Evolutionary conservation across 495 filamentous ascomycete genomes (phyloP), one percentile per base, ranked within the genome.

Genomic region (Aspergillus biplanus): DNA sequence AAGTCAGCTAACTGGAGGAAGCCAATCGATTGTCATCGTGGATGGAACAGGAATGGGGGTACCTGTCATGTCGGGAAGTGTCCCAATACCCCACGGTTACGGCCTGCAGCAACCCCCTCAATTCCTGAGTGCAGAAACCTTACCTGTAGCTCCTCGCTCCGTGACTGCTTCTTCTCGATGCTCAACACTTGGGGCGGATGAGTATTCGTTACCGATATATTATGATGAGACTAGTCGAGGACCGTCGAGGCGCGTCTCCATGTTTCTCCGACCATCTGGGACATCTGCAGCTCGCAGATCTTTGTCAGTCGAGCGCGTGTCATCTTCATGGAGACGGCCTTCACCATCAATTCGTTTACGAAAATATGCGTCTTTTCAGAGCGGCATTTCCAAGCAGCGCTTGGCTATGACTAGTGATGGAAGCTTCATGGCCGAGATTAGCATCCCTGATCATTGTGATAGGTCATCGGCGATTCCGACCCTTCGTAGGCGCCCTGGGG

Each of bases 21-120:
- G 91, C 73, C 85, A 90, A 64, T 96, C 92, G 0, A 95, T 97
- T 65, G 85, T 96, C 33, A 95, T 97, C 66, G 86, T 96, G 15
- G 90, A 97, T 72, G 79, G 78, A 52, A 80, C 78, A 33, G 77
- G 78, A 6, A 67, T 78, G 27, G 71, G 75, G 27, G 65, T 75
- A 33, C 74, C 75, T 33, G 46, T 69, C 3, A 79, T 75, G 71
- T 75, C 78, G 6, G 78, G 79, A 27, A 77, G 72, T 11, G 53
- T 75, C 27, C 63, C 49, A 31, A 67, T 62, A n/a, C 13, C 58
- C 4, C 44, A 54, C 33, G 16, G n/a, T 7, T 50, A 44, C 7
- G 59, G 62, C 13, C 34, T 55, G 7, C 37, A 53, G n/a, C 59
- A 71, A 33, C 50, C 57, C 21, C 64, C 71, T 34, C 33, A 35